Evolutionary conservation across 495 filamentous ascomycete genomes (phyloP).

Genomic region (Lasiosphaeria hispida): DNA sequence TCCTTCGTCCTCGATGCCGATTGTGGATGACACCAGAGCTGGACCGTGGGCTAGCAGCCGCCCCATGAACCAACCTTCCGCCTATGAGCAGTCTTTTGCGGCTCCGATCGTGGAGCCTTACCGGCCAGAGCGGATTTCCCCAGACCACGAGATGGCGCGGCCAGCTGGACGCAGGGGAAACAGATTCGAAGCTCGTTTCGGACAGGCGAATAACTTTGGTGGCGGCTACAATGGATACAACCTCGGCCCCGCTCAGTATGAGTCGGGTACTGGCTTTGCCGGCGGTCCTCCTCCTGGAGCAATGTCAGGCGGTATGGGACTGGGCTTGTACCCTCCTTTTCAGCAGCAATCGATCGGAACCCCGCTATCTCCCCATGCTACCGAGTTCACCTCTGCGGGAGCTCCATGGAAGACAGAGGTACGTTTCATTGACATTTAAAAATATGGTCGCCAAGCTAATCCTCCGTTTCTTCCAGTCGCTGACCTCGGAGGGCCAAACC

Average conservation of each 20-base stretch:
- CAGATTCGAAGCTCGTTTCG: constrained; percentile 46
- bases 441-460: not conserved
- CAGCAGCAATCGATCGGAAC: constrained; percentile 73
- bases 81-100: constrained; percentile 27
- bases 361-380: constrained; percentile 78
- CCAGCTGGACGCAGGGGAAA: constrained; percentile 36
- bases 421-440: constrained; percentile 16
- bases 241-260: constrained; percentile 34
- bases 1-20: constrained; percentile 28
- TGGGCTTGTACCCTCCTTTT: constrained; percentile 60
- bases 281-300: constrained; percentile 27
- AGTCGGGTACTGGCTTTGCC: constrained; percentile 28
- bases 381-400: constrained; percentile 65
- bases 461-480: constrained; percentile 33
- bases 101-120: constrained; percentile 34
- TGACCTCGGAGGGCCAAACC: constrained; percentile 61
- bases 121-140: constrained; percentile 43
- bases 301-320: constrained; percentile 30
- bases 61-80: constrained; percentile 26
- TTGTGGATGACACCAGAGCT: constrained; percentile 34
- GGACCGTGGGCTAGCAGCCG: constrained; percentile 40
- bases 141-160: constrained; percentile 37
- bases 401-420: constrained; percentile 54
- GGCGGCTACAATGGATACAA: constrained; percentile 26
- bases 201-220: constrained; percentile 24